Evolutionary conservation across 2,329 filamentous ascomycete species (phyloP).

Genomic region (Microsporum canis): DNA sequence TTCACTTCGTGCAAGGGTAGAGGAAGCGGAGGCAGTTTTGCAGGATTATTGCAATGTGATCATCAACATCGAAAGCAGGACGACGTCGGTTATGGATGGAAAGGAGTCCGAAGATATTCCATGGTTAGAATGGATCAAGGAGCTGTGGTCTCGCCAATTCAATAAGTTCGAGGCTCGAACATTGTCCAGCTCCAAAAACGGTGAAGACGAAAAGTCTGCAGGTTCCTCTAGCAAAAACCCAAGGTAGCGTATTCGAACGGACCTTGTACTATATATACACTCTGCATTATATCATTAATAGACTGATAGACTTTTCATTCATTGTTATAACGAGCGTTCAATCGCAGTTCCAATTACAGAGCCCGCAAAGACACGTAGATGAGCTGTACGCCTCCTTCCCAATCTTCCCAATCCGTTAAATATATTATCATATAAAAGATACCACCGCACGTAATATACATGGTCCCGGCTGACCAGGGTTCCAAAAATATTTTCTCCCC

Average conservation of each 20-base stretch:
- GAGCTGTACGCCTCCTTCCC: not conserved
- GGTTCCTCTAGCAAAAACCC: not conserved
- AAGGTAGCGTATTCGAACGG: not conserved
- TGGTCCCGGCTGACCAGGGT: not conserved
- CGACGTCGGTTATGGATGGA: constrained; percentile 51
- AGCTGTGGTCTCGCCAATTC: not conserved
- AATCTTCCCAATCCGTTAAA: not conserved
- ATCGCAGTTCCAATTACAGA: not conserved
- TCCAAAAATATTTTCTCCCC: not conserved
- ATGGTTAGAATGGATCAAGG: constrained; percentile 46
- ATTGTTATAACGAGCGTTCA: not conserved
- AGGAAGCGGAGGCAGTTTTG: constrained; percentile 78
- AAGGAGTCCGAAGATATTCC: constrained; percentile 46
- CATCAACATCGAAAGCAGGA: constrained; percentile 54
- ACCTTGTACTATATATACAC: not conserved
- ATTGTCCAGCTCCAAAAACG: not conserved
- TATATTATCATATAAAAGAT: constrained; percentile 1
- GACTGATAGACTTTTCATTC: not conserved
- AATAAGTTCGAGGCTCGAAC: not conserved
- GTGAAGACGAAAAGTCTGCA: not conserved
- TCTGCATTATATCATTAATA: not conserved
- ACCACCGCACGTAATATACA: constrained; percentile 1
- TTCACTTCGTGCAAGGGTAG: constrained; percentile 63
- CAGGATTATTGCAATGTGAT: constrained; percentile 70
- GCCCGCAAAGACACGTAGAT: not conserved